phyloP scores from a whole-genome alignment of 2,329 filamentous ascomycete species.

The Taxawa tesnikishii region DNA sequence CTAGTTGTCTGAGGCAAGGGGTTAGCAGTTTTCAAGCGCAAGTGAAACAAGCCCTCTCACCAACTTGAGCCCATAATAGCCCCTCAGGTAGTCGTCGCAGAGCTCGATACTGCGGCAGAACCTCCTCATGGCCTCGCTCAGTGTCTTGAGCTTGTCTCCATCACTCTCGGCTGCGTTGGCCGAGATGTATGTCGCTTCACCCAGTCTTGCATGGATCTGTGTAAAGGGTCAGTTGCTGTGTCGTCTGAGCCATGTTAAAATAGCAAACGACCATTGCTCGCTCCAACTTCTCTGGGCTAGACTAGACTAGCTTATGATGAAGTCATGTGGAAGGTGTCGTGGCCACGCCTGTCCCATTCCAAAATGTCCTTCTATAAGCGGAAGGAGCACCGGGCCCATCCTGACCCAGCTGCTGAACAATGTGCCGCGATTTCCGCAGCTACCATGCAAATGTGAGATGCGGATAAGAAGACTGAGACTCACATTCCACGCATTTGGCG shows the following conservation, averaged over 20 bases:
- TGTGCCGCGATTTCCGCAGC: no score
- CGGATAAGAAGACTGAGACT: constrained; percentile 21
- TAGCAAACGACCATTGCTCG: no score
- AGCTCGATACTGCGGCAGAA: constrained; percentile 88
- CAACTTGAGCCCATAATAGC: constrained; percentile 82
- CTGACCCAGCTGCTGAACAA: no score
- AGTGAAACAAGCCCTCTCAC: constrained; percentile 4
- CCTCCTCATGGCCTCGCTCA: constrained; percentile 65
- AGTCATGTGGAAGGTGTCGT: no score
- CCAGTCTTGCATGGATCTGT: constrained; percentile 69
- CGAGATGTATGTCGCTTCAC: constrained; percentile 69
- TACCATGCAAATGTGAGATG: background rate
- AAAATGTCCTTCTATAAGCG: no score
- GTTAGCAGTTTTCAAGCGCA: background rate
- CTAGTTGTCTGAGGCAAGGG: constrained; percentile 11
- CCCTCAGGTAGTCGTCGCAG: constrained; percentile 83
- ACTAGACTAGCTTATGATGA: no score
- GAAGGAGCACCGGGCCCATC: no score
- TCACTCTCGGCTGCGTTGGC: constrained; percentile 21
- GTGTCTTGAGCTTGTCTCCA: constrained; percentile 31
- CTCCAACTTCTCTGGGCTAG: no score
- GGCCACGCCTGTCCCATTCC: no score
- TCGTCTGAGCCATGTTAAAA: no score
- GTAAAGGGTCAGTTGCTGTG: no score
- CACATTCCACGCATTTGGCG: constrained; percentile 93